Conservation (phyloP, 768 basidiomycete genomes). For the Tubosaeta brunneosetosa region DNA sequence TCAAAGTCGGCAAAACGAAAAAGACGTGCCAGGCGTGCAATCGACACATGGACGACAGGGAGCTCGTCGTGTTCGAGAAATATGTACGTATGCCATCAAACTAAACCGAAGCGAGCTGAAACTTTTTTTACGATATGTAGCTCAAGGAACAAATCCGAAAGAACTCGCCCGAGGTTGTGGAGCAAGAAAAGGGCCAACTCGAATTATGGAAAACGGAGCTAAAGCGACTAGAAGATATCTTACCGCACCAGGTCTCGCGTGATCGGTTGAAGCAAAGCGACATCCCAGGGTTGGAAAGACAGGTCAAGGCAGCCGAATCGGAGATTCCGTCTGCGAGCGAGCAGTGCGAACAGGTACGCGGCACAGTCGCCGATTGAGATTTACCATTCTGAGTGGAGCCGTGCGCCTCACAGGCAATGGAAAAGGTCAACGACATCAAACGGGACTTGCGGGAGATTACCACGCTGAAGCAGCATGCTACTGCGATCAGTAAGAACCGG, state of each 20-base stretch:
- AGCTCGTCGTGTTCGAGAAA: constrained; percentile 60
- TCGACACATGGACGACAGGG: constrained; percentile 54
- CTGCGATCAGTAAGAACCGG: constrained; percentile 53
- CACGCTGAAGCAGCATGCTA: constrained; percentile 56
- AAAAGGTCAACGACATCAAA: constrained; percentile 50
- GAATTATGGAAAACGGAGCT: constrained; percentile 59
- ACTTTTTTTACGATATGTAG: constrained; percentile 33
- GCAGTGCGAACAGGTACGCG: constrained; percentile 58
- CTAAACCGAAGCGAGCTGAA: neutral
- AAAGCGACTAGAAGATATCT: constrained; percentile 50
- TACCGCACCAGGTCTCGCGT: constrained; percentile 51
- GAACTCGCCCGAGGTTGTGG: constrained; percentile 43
- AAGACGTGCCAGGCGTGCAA: constrained; percentile 76
- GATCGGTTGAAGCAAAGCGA: constrained; percentile 55
- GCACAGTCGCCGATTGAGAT: neutral
- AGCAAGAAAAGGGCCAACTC: constrained; percentile 35
- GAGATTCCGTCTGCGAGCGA: constrained; percentile 48
- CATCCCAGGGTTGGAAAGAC: constrained; percentile 60
- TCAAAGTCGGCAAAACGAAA: constrained; percentile 55
- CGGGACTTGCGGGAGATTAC: constrained; percentile 57
- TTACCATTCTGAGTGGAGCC: neutral
- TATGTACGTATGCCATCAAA: constrained; percentile 43
- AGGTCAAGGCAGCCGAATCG: constrained; percentile 54
- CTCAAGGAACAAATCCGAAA: constrained; percentile 59
- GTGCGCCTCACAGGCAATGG: constrained; percentile 39